Conservation (phyloP, 345 rosid genomes). For the Eucalyptus regnans region DNA sequence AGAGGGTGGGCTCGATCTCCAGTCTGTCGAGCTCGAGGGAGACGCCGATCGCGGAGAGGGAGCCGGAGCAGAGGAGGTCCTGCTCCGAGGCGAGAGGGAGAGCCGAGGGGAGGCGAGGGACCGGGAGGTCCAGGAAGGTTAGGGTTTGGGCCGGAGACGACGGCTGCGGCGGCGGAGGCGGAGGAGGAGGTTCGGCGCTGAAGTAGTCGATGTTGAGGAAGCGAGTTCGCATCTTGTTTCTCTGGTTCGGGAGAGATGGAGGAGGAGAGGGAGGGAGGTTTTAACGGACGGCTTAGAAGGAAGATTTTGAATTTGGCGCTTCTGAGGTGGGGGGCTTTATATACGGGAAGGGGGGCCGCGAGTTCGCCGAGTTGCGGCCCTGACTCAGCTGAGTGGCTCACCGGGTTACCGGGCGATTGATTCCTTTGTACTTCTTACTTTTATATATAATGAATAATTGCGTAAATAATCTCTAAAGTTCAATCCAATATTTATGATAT, state of each 20-base stretch:
- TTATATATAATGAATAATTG: neutral
- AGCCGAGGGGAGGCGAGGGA: slow-evolving; percentile 24
- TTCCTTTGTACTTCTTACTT: neutral
- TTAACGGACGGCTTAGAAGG: neutral
- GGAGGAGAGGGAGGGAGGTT: neutral
- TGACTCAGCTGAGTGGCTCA: neutral
- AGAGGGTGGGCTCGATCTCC: slow-evolving; percentile 40
- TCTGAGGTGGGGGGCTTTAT: neutral
- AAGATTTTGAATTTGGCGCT: neutral
- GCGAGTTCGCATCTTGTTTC: slow-evolving; percentile 53
- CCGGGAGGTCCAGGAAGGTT: slow-evolving; percentile 52
- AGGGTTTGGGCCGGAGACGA: slow-evolving; percentile 27
- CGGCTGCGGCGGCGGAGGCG: neutral
- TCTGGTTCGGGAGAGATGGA: neutral
- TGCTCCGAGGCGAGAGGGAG: slow-evolving; percentile 3
- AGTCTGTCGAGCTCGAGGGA: slow-evolving; percentile 17
- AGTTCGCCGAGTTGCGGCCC: neutral
- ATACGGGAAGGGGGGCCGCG: neutral
- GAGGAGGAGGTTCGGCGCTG: neutral
- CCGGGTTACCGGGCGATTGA: neutral
- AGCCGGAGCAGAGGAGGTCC: slow-evolving; percentile 13
- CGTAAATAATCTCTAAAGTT: too few species aligned
- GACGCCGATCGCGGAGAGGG: neutral
- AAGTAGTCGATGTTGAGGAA: slow-evolving; percentile 55
- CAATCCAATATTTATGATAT: fast-evolving